Evolutionary conservation across 1,284 basidiomycete genomes (phyloP).

Genomic region (Ceratobasidium sp.): DNA sequence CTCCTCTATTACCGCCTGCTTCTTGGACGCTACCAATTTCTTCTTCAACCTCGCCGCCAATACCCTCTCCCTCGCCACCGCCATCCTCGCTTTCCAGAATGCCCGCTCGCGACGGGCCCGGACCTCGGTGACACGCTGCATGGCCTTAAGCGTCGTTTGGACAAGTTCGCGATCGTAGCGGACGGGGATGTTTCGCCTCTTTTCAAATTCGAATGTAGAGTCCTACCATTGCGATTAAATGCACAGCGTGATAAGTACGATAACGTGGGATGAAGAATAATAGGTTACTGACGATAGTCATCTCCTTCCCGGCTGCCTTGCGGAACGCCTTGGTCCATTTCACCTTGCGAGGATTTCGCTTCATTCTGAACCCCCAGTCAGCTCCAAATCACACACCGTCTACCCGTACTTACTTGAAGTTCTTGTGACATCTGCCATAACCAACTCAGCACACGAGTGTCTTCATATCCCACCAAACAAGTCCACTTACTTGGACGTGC

Average conservation of each 20-base stretch:
- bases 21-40: slow-evolving; percentile 65
- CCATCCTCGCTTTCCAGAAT: slow-evolving; percentile 98
- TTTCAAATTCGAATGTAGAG: slow-evolving; percentile 99
- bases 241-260: neutral
- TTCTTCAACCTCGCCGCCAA: slow-evolving; percentile 64
- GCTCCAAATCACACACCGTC: slow-evolving; percentile 19
- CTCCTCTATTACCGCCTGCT: slow-evolving; percentile 67
- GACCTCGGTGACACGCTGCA: slow-evolving; percentile 96
- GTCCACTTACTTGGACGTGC: slow-evolving; percentile 86
- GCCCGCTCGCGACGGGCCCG: slow-evolving; percentile 89
- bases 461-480: slow-evolving; percentile 43
- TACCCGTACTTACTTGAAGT: slow-evolving; percentile 81
- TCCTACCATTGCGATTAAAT: slow-evolving; percentile 82
- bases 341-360: slow-evolving; percentile 99
- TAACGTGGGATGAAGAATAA: slow-evolving; percentile 19
- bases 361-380: slow-evolving; percentile 76
- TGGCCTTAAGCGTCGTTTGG: slow-evolving; percentile 94
- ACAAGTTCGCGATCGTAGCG: slow-evolving; percentile 97
- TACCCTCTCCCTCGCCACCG: slow-evolving; percentile 75
- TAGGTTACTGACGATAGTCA: slow-evolving; percentile 88
- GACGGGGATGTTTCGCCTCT: slow-evolving; percentile 96
- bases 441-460: slow-evolving; percentile 1
- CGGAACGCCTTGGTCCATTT: slow-evolving; percentile 99
- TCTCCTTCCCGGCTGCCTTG: slow-evolving; percentile 98
- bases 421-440: slow-evolving; percentile 85